Percentiles rank a stretch among this genome's conserved stretches.
Evolutionary conservation across 768 basidiomycete genomes (phyloP).

Genomic region (Mycena olivaceomarginata): DNA sequence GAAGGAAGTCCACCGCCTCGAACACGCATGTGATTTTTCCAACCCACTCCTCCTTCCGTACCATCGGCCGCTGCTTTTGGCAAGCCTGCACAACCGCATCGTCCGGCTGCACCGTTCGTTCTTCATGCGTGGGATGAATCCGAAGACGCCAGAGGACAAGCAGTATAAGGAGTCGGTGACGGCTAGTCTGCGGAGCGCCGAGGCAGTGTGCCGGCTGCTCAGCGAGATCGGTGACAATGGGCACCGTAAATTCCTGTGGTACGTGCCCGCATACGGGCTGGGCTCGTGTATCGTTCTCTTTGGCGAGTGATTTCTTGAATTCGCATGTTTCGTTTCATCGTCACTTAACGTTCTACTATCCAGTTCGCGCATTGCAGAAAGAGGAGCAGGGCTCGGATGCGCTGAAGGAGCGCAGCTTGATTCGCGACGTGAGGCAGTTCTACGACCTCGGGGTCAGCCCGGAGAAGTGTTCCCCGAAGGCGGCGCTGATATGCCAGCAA

Average conservation of each 20-base stretch:
- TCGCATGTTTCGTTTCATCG: background rate
- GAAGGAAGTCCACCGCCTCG: slow-evolving; percentile 28
- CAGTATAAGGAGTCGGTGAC: slow-evolving; percentile 28
- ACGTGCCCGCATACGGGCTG: slow-evolving; percentile 23
- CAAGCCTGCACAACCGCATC: slow-evolving; percentile 25
- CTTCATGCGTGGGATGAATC: slow-evolving; percentile 34
- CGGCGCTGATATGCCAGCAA: slow-evolving; percentile 19
- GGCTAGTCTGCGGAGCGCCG: slow-evolving; percentile 17
- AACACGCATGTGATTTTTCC: slow-evolving; percentile 19
- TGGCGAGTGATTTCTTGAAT: background rate
- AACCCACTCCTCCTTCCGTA: slow-evolving; percentile 19
- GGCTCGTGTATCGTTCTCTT: slow-evolving; percentile 25
- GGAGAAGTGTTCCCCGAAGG: slow-evolving; percentile 6
- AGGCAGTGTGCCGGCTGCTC: slow-evolving; percentile 25
- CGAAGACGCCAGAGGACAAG: slow-evolving; percentile 23
- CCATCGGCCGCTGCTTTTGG: slow-evolving; percentile 22
- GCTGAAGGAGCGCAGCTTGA: slow-evolving; percentile 17
- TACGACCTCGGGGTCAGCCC: slow-evolving; percentile 13
- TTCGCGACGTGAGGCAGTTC: slow-evolving; percentile 27
- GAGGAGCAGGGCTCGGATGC: slow-evolving; percentile 27
- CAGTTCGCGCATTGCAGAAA: slow-evolving; percentile 30
- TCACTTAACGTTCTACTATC: background rate
- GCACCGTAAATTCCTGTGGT: slow-evolving; percentile 31
- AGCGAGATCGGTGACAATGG: slow-evolving; percentile 23
- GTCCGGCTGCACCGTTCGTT: slow-evolving; percentile 27